Conservation (phyloP, 2,329 filamentous ascomycete species). For the Paecilomyces fulvus region DNA sequence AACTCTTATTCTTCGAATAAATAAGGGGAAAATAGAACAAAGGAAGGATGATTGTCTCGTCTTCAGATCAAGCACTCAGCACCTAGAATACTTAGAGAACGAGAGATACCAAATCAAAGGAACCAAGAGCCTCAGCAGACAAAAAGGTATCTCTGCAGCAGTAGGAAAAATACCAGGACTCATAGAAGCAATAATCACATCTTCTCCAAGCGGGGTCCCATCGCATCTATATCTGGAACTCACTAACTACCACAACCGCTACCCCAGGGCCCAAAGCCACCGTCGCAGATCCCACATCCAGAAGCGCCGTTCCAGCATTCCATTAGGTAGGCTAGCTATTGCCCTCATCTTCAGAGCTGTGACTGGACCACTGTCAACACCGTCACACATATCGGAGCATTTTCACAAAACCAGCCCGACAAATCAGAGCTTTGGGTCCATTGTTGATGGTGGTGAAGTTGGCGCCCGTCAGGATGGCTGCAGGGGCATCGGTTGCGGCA, state of each 20-base stretch:
- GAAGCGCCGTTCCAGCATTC: not conserved
- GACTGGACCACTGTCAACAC: not conserved
- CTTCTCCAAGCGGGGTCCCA: no score
- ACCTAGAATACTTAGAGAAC: no score
- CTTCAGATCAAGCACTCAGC: not conserved
- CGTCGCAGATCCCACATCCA: not conserved
- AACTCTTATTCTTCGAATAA: no score
- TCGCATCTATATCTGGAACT: not conserved
- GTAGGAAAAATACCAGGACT: no score
- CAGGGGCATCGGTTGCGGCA: not conserved
- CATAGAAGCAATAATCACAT: no score
- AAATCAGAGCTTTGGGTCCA: not conserved
- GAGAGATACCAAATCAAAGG: no score
- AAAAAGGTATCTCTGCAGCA: no score
- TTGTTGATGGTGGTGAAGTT: slow-evolving; percentile 3
- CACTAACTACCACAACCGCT: not conserved
- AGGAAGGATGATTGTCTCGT: not conserved
- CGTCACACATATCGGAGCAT: not conserved
- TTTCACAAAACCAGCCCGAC: not conserved
- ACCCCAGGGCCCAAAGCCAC: not conserved
- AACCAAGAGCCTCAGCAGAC: no score
- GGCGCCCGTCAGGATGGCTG: slow-evolving; percentile 8
- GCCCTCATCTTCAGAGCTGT: not conserved
- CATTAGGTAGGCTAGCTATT: not conserved
- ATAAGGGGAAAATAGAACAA: not conserved